phyloP scores from a whole-genome alignment of 768 basidiomycete genomes.

The Auriscalpium microsporum region DNA sequence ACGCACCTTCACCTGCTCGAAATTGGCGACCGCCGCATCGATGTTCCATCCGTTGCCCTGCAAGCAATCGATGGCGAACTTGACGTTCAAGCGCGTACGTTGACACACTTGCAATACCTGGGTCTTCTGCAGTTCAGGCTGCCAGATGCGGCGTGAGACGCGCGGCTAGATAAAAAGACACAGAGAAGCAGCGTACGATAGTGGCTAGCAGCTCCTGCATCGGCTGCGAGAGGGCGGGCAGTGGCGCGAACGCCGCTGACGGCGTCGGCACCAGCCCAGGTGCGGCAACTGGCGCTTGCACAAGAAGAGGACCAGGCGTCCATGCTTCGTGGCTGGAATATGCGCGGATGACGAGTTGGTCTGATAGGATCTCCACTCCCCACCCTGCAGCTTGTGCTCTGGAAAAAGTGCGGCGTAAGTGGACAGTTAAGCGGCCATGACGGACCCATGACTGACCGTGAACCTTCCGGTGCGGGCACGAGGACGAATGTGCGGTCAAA shows the following conservation, averaged over 20 bases:
- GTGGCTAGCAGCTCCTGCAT: constrained; percentile 44
- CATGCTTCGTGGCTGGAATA: constrained; percentile 81
- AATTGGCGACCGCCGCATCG: constrained; percentile 72
- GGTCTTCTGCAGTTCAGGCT: constrained; percentile 66
- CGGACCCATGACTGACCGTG: constrained; percentile 51
- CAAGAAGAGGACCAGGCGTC: constrained; percentile 63
- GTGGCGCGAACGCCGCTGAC: constrained; percentile 24
- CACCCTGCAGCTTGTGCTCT: constrained; percentile 80
- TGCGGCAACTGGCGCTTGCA: constrained; percentile 42
- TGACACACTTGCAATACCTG: constrained; percentile 63
- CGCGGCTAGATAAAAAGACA: neutral
- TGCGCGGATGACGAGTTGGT: constrained; percentile 74
- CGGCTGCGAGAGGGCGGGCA: constrained; percentile 19
- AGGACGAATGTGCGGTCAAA: constrained; percentile 92
- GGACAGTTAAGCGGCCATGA: constrained; percentile 6
- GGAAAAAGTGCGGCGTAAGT: constrained; percentile 4
- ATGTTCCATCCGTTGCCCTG: constrained; percentile 80
- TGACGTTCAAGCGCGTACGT: constrained; percentile 70
- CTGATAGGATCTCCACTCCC: constrained; percentile 86
- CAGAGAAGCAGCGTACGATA: constrained; percentile 42
- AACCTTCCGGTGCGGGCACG: constrained; percentile 70
- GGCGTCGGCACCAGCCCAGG: constrained; percentile 21
- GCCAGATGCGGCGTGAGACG: constrained; percentile 3
- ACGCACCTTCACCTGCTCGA: constrained; percentile 78
- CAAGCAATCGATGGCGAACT: constrained; percentile 80